A percentile compares a stretch with the other conserved stretches of the same genome.
These are phyloP conservation scores for Geranium brycei DNA, from an alignment of 345 rosid species.

Conservation along the genomic window DNA sequence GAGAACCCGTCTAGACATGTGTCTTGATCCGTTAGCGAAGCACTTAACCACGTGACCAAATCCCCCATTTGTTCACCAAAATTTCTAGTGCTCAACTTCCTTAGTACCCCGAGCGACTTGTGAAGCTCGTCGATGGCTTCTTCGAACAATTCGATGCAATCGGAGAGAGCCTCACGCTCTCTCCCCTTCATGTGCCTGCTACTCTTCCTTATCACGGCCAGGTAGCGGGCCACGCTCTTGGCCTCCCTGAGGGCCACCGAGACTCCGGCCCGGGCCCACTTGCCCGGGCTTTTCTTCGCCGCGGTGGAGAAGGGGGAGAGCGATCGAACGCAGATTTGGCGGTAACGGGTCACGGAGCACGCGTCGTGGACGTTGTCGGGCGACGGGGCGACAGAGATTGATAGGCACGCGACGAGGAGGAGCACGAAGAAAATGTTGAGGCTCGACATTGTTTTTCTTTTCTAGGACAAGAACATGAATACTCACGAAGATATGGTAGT, in stretches of 20 bases:
- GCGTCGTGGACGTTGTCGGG: slow-evolving; percentile 44
- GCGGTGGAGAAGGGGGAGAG: slow-evolving; percentile 44
- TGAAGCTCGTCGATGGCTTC: slow-evolving; percentile 53
- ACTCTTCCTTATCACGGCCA: slow-evolving; percentile 20
- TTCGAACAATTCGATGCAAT: slow-evolving; percentile 51
- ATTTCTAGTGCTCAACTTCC: slow-evolving; percentile 32
- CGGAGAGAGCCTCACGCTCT: slow-evolving; percentile 38
- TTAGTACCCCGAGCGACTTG: slow-evolving; percentile 37
- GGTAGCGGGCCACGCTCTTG: slow-evolving; percentile 23
- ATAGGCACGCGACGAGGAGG: neutral
- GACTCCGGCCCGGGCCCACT: slow-evolving; percentile 80
- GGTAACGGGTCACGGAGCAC: slow-evolving; percentile 63
- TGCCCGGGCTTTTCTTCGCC: slow-evolving; percentile 53
- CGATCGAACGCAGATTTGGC: slow-evolving; percentile 41
- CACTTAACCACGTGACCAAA: slow-evolving; percentile 55
- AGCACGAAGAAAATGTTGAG: neutral
- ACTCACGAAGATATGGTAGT: no score
- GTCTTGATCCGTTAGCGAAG: slow-evolving; percentile 52
- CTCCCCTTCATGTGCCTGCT: slow-evolving; percentile 17
- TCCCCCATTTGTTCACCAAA: slow-evolving; percentile 52
- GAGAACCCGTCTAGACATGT: slow-evolving; percentile 77
- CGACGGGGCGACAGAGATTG: neutral
- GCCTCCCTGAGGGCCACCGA: slow-evolving; percentile 54
- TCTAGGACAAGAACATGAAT: no score
- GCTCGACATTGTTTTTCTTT: neutral